Evolutionary conservation across 2,329 filamentous ascomycete genomes (phyloP).

Genomic region (Diplodia scrobiculata): DNA sequence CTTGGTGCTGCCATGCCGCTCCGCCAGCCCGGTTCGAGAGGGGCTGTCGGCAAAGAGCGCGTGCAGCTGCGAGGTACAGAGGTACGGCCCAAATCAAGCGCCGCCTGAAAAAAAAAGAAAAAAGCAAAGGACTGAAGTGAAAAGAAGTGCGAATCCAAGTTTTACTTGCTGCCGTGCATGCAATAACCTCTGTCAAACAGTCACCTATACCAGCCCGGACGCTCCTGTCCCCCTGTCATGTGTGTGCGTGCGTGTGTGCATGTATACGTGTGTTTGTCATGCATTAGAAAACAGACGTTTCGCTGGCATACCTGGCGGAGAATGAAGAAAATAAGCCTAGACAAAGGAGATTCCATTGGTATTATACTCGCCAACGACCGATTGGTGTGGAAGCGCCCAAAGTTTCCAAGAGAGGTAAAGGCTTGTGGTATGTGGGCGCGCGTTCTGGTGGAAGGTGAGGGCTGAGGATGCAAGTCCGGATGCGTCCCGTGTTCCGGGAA

Average conservation of each 20-base stretch:
- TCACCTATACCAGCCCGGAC: too few relatives aligned
- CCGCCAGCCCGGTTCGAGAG: conserved; percentile 25
- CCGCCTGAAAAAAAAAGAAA: conserved; percentile 9
- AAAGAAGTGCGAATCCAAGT: conserved; percentile 21
- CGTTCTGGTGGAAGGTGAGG: neutral
- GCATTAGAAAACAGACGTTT: conserved; percentile 1
- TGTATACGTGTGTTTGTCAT: neutral
- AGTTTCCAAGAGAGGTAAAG: neutral
- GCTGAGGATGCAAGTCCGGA: neutral
- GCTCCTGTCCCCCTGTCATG: conserved; percentile 20
- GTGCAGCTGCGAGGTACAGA: conserved; percentile 25
- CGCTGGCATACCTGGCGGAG: neutral
- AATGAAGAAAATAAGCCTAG: neutral
- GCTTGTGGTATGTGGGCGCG: neutral
- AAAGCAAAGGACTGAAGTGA: conserved; percentile 18
- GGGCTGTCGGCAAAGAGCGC: conserved; percentile 11
- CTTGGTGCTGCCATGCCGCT: conserved; percentile 11
- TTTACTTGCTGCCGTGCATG: conserved; percentile 24
- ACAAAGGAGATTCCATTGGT: conserved; percentile 14
- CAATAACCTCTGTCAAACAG: neutral
- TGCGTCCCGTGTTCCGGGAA: conserved; percentile 15
- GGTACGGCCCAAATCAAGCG: neutral
- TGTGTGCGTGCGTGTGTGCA: neutral
- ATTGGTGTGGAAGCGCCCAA: neutral
- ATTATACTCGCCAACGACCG: conserved; percentile 18